Conservation (phyloP, 495 filamentous ascomycete genomes). For the Tuber melanosporum region DNA sequence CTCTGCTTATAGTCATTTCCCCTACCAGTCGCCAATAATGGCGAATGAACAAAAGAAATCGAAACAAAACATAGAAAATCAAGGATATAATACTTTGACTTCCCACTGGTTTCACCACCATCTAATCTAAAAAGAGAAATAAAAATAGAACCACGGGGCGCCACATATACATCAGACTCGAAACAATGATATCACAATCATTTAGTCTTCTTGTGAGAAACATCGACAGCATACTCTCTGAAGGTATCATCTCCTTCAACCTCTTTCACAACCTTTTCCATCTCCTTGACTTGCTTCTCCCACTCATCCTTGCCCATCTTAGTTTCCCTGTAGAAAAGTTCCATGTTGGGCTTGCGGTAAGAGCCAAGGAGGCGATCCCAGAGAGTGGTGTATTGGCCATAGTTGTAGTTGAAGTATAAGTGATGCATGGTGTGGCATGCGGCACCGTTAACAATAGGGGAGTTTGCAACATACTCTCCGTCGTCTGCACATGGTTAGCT, state of each 20-base stretch:
- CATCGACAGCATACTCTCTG: slow-evolving; percentile 35
- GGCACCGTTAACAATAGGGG: slow-evolving; percentile 83
- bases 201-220: slow-evolving; percentile 33
- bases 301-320: slow-evolving; percentile 82
- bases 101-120: neutral
- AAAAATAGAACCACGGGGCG: slow-evolving; percentile 8
- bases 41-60: neutral
- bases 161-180: neutral
- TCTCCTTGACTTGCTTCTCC: slow-evolving; percentile 73
- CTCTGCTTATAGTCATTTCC: neutral
- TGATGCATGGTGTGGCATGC: slow-evolving; percentile 97
- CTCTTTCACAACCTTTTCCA: slow-evolving; percentile 74
- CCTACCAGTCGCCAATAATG: neutral
- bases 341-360: slow-evolving; percentile 81
- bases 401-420: slow-evolving; percentile 98
- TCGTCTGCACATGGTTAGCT: slow-evolving; percentile 52
- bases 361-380: slow-evolving; percentile 89
- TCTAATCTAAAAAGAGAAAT: neutral
- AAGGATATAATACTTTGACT: neutral
- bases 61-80: neutral
- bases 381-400: slow-evolving; percentile 90
- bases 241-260: slow-evolving; percentile 72
- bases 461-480: slow-evolving; percentile 88
- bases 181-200: neutral
- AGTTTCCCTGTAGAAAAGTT: slow-evolving; percentile 76